phyloP scores from a whole-genome alignment of 2,329 filamentous ascomycete species.

The Fusarium vanettenii region DNA sequence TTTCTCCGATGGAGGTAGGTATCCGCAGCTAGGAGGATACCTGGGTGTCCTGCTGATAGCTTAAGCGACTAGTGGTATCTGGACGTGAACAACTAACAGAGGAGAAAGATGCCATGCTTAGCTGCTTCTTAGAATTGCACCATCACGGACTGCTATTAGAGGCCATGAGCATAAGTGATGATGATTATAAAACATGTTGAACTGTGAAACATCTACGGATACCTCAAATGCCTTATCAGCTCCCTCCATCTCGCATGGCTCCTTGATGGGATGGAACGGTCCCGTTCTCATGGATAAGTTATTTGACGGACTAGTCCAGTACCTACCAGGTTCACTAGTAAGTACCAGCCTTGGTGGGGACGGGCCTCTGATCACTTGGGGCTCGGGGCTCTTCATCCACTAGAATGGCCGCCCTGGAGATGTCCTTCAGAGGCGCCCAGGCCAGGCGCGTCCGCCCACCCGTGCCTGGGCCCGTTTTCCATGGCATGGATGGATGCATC shows the following conservation, averaged over 20 bases:
- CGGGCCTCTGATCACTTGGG: background rate
- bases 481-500: background rate
- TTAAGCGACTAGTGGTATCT: slow-evolving; percentile 5
- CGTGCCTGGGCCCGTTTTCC: background rate
- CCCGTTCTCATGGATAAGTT: background rate
- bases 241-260: background rate
- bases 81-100: slow-evolving; percentile 24
- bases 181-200: background rate
- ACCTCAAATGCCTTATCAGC: background rate
- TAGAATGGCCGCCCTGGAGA: background rate
- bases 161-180: background rate
- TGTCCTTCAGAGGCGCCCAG: background rate
- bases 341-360: background rate
- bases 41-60: background rate
- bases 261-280: background rate
- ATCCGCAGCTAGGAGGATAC: slow-evolving; percentile 21
- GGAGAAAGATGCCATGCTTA: background rate
- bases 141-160: background rate
- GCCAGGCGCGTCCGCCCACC: background rate
- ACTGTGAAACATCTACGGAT: background rate
- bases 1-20: slow-evolving; percentile 10
- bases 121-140: background rate
- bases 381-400: background rate
- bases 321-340: background rate
- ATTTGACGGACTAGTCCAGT: background rate